These are phyloP conservation scores for Xylariaceae sp. DNA, from an alignment of 2,329 filamentous ascomycete species.

Conservation along the genomic window DNA sequence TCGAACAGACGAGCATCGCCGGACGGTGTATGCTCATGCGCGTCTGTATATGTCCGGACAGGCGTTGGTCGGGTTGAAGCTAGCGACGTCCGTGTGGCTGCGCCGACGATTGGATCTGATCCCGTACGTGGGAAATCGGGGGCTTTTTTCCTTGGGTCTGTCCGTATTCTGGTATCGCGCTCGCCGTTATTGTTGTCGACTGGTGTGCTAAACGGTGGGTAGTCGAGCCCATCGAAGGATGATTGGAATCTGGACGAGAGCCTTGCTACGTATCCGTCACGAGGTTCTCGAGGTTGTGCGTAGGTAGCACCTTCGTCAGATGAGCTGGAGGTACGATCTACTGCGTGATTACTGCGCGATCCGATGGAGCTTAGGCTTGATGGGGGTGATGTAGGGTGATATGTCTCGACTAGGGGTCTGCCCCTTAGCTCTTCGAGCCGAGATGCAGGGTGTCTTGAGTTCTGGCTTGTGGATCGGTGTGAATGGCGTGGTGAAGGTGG, in stretches of 20 bases:
- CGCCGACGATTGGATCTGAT: not conserved
- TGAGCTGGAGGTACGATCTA: slow-evolving; percentile 23
- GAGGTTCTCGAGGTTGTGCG: slow-evolving; percentile 12
- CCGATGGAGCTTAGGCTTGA: slow-evolving; percentile 22
- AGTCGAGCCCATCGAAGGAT: slow-evolving; percentile 19
- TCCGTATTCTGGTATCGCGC: slow-evolving; percentile 16
- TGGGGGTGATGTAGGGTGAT: slow-evolving; percentile 26
- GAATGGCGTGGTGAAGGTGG: slow-evolving; percentile 22
- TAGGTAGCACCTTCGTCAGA: slow-evolving; percentile 24
- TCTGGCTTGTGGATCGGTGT: slow-evolving; percentile 13
- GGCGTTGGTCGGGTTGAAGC: slow-evolving; percentile 21
- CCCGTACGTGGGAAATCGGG: too few species aligned
- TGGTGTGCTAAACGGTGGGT: slow-evolving; percentile 1
- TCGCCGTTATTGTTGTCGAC: slow-evolving; percentile 8
- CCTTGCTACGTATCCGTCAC: slow-evolving; percentile 13
- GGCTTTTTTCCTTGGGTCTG: slow-evolving; percentile 7
- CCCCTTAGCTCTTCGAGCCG: slow-evolving; percentile 12
- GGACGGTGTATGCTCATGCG: slow-evolving; percentile 19
- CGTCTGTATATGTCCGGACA: slow-evolving; percentile 23
- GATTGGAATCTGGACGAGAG: slow-evolving; percentile 12
- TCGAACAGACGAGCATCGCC: slow-evolving; percentile 6
- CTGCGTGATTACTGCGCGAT: slow-evolving; percentile 17
- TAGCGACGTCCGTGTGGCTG: not conserved
- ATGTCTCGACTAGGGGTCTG: slow-evolving; percentile 22
- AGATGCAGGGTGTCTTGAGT: slow-evolving; percentile 11